Percentiles rank a stretch among this genome's conserved stretches.
Conservation (phyloP, 768 basidiomycete species). For the Trametes meyenii region DNA sequence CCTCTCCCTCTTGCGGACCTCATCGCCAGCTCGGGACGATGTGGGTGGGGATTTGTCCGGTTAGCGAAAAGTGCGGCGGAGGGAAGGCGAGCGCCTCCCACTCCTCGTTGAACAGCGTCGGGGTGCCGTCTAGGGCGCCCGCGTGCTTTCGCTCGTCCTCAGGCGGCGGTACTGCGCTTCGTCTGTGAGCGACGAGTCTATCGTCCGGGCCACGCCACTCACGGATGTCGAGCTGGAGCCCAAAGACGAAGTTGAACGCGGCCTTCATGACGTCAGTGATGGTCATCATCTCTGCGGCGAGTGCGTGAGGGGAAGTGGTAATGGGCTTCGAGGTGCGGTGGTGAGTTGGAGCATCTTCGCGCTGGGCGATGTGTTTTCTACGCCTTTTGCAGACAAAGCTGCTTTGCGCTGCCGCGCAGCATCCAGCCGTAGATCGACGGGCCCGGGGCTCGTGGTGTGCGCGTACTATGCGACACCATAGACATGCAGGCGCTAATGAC, state of each 20-base stretch:
- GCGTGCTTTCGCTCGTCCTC: neutral
- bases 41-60: conserved; percentile 5
- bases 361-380: neutral
- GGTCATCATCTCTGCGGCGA: neutral
- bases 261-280: conserved; percentile 4
- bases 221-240: conserved; percentile 8
- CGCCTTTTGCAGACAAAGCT: neutral
- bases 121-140: neutral
- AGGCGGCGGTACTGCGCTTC: neutral
- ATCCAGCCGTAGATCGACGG: neutral
- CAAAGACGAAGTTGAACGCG: conserved; percentile 13
- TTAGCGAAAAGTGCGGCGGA: conserved; percentile 1
- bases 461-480: too few species aligned
- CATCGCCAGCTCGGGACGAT: conserved; percentile 2
- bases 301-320: neutral
- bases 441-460: too few species aligned
- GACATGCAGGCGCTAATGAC: too few species aligned
- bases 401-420: neutral
- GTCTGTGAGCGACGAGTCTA: neutral
- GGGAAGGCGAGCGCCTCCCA: conserved; percentile 1
- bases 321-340: neutral
- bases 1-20: neutral
- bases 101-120: neutral
- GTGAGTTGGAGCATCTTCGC: neutral
- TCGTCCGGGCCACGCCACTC: neutral